A percentile compares a stretch with the other conserved stretches of the same genome.
These are phyloP conservation scores for Aspergillus cavernicola DNA, from an alignment of 495 filamentous ascomycete species.

Conservation along the genomic window DNA sequence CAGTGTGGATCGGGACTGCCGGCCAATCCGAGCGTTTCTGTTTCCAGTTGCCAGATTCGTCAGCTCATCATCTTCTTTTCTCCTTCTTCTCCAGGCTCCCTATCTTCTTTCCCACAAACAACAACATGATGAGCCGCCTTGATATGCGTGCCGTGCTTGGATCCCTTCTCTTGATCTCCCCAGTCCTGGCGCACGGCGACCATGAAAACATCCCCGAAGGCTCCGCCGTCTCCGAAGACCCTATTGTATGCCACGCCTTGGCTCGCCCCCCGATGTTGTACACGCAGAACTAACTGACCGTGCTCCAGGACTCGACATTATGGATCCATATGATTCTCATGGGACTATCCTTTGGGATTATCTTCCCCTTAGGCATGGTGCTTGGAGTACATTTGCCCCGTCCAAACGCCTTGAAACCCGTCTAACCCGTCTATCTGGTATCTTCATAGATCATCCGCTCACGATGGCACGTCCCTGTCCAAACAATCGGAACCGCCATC, in stretches of 20 bases:
- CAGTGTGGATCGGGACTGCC: neutral
- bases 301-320: constrained; percentile 68
- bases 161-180: constrained; percentile 28
- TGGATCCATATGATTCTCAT: constrained; percentile 95
- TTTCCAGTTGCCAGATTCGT: constrained; percentile 1
- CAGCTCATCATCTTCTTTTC: constrained; percentile 8
- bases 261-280: neutral
- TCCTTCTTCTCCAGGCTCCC: neutral
- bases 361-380: constrained; percentile 96
- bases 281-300: constrained; percentile 12
- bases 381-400: constrained; percentile 65
- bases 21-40: constrained; percentile 15
- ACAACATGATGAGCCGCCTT: constrained; percentile 15
- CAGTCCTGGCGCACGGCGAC: constrained; percentile 65
- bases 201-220: constrained; percentile 74
- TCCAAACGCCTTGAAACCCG: neutral
- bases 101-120: neutral
- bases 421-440: constrained; percentile 2
- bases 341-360: constrained; percentile 78
- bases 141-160: constrained; percentile 15
- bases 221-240: constrained; percentile 69
- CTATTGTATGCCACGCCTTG: constrained; percentile 57
- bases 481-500: constrained; percentile 68
- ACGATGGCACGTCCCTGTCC: constrained; percentile 91
- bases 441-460: constrained; percentile 73